Conservation (phyloP, 2,329 filamentous ascomycete genomes). For the Didymellaceae sp. region DNA sequence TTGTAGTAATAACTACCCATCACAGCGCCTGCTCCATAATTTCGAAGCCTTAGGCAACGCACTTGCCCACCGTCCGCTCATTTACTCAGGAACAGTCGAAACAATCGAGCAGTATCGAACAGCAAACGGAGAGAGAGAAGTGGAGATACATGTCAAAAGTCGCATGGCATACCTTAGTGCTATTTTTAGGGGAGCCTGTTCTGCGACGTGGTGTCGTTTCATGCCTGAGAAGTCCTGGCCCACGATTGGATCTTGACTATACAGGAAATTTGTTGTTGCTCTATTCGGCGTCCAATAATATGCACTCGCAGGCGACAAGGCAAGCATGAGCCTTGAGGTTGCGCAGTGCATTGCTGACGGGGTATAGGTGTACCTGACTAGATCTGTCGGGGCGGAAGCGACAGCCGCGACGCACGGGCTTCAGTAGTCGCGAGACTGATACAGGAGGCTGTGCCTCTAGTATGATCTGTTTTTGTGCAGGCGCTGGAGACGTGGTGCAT, state of each 20-base stretch:
- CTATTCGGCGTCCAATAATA: conserved; percentile 5
- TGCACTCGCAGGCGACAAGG: conserved; percentile 1
- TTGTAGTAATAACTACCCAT: conserved; percentile 11
- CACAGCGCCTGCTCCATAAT: conserved; percentile 11
- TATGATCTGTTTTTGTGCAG: not conserved
- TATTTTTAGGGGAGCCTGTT: conserved; percentile 17
- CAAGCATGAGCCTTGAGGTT: conserved; percentile 1
- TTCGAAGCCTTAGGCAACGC: conserved; percentile 4
- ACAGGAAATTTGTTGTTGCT: conserved; percentile 1
- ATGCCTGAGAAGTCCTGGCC: not conserved
- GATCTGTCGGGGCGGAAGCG: conserved; percentile 3
- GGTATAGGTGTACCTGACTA: conserved; percentile 1
- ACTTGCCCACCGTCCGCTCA: conserved; percentile 17
- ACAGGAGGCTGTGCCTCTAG: not conserved
- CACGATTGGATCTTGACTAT: conserved; percentile 12
- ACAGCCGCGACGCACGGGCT: not conserved
- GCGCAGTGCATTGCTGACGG: conserved; percentile 2
- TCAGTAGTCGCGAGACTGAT: not conserved
- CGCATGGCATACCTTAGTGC: conserved; percentile 24
- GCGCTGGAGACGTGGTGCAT: not conserved
- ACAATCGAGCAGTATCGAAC: conserved; percentile 8
- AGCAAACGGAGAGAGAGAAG: conserved; percentile 10
- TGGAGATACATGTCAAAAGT: conserved; percentile 12
- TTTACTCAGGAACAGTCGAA: conserved; percentile 15
- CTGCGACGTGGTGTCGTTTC: conserved; percentile 17